A percentile compares a stretch with the other conserved stretches of the same genome.
These are phyloP conservation scores for Claviceps capensis DNA, from an alignment of 2,329 filamentous ascomycete genomes.

Conservation along the genomic window DNA sequence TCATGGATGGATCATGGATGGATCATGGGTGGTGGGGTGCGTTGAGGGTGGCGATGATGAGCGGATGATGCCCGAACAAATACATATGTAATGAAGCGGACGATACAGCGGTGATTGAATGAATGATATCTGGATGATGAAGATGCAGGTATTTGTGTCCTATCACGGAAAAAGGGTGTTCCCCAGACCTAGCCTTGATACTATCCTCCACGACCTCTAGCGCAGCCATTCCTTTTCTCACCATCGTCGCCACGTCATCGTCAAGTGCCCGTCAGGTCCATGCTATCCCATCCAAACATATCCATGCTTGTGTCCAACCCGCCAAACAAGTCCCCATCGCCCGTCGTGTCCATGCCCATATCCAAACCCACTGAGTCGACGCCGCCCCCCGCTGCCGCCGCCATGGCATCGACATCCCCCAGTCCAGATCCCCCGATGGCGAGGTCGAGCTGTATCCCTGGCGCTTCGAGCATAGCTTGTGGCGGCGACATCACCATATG, in stretches of 20 bases:
- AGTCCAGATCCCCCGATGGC: conserved; percentile 24
- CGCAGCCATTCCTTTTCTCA: too few relatives aligned
- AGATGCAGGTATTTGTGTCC: too few relatives aligned
- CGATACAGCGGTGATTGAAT: too few relatives aligned
- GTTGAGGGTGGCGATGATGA: too few relatives aligned
- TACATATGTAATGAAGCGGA: too few relatives aligned
- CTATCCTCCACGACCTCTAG: too few relatives aligned
- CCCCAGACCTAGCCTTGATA: too few relatives aligned
- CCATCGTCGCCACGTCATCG: background rate
- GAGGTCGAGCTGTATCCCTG: conserved; percentile 27
- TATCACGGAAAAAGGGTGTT: too few relatives aligned
- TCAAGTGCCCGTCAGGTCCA: conserved; percentile 16
- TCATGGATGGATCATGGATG: too few relatives aligned
- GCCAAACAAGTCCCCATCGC: conserved; percentile 27
- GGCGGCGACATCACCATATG: conserved; percentile 37
- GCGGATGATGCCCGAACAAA: too few relatives aligned
- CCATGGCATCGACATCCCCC: conserved; percentile 28
- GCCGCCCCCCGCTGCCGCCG: conserved; percentile 29
- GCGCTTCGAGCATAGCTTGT: conserved; percentile 27
- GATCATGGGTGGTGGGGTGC: too few relatives aligned
- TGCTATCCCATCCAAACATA: conserved; percentile 27
- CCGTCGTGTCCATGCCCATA: conserved; percentile 22
- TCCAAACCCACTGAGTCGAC: conserved; percentile 32
- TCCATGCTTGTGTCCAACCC: conserved; percentile 27
- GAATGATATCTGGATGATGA: too few relatives aligned